Percentiles rank a stretch among this genome's conserved stretches.
phyloP scores from a whole-genome alignment of 2,329 filamentous ascomycete species.

The Diaporthe caulivora region DNA sequence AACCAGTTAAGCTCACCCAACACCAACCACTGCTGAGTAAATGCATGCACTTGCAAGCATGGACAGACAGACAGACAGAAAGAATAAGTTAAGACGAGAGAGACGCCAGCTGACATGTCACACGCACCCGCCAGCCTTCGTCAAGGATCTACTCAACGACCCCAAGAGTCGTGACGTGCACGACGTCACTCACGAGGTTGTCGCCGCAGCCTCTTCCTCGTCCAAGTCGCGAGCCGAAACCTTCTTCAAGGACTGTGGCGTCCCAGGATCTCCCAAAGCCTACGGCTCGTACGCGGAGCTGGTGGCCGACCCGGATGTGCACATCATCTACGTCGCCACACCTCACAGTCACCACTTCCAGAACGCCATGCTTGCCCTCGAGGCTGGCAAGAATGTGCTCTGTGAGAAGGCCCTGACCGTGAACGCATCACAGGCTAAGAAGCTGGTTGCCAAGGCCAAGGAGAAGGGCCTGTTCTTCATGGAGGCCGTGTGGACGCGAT shows the following conservation, averaged over 20 bases:
- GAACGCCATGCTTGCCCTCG: conserved; percentile 85
- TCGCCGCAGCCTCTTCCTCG: conserved; percentile 84
- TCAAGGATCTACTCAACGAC: conserved; percentile 82
- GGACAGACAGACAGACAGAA: not conserved
- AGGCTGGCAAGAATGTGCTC: conserved; percentile 87
- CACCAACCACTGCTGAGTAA: not conserved
- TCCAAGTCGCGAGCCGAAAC: conserved; percentile 76
- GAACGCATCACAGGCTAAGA: conserved; percentile 80
- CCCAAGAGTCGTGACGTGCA: conserved; percentile 75
- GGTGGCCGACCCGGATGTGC: conserved; percentile 81
- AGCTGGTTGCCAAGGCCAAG: conserved; percentile 78
- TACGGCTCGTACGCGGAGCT: conserved; percentile 89
- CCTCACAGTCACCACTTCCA: conserved; percentile 95
- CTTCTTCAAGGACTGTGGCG: conserved; percentile 79
- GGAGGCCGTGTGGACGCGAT: conserved; percentile 92
- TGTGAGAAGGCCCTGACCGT: conserved; percentile 94
- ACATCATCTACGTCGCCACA: conserved; percentile 90
- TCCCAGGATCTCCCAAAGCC: conserved; percentile 75
- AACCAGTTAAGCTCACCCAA: conserved; percentile 35
- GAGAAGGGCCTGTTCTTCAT: conserved; percentile 82
- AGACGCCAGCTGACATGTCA: conserved; percentile 24
- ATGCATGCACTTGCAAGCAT: not conserved
- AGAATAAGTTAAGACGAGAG: not conserved
- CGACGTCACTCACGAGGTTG: conserved; percentile 82
- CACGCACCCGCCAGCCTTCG: conserved; percentile 65